phyloP scores from a whole-genome alignment of 139 green algal genomes.

The Marvania coccoides region DNA sequence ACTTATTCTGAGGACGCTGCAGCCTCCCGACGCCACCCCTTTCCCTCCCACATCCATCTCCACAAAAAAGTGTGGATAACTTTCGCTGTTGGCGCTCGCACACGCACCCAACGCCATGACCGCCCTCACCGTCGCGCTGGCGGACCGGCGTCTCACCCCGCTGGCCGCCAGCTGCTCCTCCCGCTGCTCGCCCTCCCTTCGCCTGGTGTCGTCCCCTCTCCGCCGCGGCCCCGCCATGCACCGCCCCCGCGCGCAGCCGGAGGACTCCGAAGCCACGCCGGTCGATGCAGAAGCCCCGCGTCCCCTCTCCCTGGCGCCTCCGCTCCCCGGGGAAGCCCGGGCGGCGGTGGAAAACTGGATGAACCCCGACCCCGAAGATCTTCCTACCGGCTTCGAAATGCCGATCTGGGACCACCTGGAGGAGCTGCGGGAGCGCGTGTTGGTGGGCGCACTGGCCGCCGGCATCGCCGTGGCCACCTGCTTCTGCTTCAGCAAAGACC shows the following conservation, averaged over 20 bases:
- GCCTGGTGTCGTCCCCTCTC: not conserved
- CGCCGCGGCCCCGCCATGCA: not conserved
- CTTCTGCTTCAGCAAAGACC: constrained; percentile 76
- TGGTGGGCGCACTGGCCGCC: constrained; percentile 59
- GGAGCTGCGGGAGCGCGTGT: constrained; percentile 83
- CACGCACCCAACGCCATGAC: too few relatives aligned
- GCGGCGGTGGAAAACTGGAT: constrained; percentile 65
- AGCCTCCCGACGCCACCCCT: too few relatives aligned
- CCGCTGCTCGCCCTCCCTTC: not conserved
- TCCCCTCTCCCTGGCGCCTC: not conserved
- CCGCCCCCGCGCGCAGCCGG: not conserved
- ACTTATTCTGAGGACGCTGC: too few relatives aligned
- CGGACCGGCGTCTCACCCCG: not conserved
- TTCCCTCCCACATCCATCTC: too few relatives aligned
- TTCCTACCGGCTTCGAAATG: constrained; percentile 85
- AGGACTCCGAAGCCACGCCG: not conserved
- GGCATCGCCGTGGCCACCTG: constrained; percentile 66
- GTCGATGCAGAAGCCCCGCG: not conserved
- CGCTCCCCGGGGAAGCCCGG: constrained; percentile 17
- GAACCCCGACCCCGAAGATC: constrained; percentile 70
- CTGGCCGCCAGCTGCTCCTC: not conserved
- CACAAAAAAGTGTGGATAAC: too few relatives aligned
- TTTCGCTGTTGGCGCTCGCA: too few relatives aligned
- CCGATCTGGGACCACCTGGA: constrained; percentile 96
- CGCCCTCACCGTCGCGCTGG: not conserved